Evolutionary conservation across 2,329 filamentous ascomycete genomes (phyloP).

Genomic region (Chaetomium olivaceum): DNA sequence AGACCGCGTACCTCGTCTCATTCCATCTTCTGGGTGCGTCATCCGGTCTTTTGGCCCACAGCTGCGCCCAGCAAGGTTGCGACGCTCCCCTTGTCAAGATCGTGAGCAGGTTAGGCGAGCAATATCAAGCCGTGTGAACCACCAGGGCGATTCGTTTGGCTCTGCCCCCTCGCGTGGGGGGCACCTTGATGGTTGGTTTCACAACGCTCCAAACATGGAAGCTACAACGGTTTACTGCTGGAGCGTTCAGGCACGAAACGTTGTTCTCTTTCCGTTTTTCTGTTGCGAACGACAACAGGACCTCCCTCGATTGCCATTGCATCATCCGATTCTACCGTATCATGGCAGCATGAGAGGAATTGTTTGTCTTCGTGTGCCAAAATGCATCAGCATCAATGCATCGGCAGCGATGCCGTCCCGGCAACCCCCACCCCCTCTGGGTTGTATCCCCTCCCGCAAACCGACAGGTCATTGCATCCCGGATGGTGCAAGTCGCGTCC

Average conservation of each 20-base stretch:
- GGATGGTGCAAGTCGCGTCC: slow-evolving; percentile 6
- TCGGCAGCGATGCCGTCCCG: background rate
- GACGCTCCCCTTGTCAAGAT: slow-evolving; percentile 11
- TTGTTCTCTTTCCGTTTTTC: background rate
- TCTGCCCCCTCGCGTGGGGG: slow-evolving; percentile 26
- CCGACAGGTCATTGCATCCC: slow-evolving; percentile 6
- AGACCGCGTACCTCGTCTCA: background rate
- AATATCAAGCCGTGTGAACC: slow-evolving; percentile 27
- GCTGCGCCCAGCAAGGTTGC: slow-evolving; percentile 13
- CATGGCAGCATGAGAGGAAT: background rate
- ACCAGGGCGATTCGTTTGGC: slow-evolving; percentile 15
- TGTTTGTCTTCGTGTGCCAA: background rate
- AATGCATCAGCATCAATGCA: background rate
- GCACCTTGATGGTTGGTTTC: slow-evolving; percentile 3
- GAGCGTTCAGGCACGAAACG: background rate
- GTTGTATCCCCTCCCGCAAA: background rate
- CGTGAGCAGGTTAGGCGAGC: slow-evolving; percentile 1
- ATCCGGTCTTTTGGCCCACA: slow-evolving; percentile 4
- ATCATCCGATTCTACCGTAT: background rate
- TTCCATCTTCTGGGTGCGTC: slow-evolving; percentile 14
- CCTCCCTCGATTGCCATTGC: background rate
- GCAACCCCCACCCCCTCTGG: slow-evolving; percentile 8
- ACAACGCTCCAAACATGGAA: background rate
- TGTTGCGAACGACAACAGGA: background rate
- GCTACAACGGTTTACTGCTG: background rate